Evolutionary conservation across 1,284 basidiomycete genomes (phyloP), one percentile per base, ranked within the genome.

Genomic region (Tylopilus microsporus): DNA sequence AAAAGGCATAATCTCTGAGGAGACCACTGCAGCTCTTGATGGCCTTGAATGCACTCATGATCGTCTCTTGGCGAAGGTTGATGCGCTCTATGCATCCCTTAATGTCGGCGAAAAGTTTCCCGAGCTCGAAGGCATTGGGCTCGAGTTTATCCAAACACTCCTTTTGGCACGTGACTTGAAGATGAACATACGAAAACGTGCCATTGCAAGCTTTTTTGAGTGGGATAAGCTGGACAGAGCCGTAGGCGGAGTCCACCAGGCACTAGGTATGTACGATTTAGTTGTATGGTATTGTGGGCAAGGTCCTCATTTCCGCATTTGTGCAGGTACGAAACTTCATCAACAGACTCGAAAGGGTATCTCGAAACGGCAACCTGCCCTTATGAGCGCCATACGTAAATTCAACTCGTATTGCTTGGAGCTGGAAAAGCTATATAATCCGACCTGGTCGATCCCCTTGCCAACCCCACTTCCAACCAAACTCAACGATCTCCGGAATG

Each of bases 121-220:
- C 0, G 68, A 74, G 34, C 67, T 78, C 0, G 18, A 55, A 53
- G 6, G 63, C 58, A 5, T 74, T 6, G 60, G 67, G 9, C 49
- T 72, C 1, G 66, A 76, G 3, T 77, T 76, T 53, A 60, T 75
- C 3, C 55, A 62, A 0, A 68, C 58, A 0, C 64, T 79, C 0
- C 50, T 77, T 0, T 56, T 76, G 48, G 70, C 73, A 0, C 63
- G 67, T 0, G 73, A 76, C 39, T 63, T 76, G 7, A 77, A 77
- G 57, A 73, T 75, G 25, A 74, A 73, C 54, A 74, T 77, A 41
- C 62, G 71, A 0, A 75, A 73, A 51, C 62, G 67, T 0, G 73
- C 73, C 0, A 70, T 75, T 15, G 70, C 66, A 0, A 72, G 68
- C n/a, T 76, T 77, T 51, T 71, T 73, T 34, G 74, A 77, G 50